Evolutionary conservation across 129 eudicot species (phyloP).

Genomic region (Oenanthe sinensis): DNA sequence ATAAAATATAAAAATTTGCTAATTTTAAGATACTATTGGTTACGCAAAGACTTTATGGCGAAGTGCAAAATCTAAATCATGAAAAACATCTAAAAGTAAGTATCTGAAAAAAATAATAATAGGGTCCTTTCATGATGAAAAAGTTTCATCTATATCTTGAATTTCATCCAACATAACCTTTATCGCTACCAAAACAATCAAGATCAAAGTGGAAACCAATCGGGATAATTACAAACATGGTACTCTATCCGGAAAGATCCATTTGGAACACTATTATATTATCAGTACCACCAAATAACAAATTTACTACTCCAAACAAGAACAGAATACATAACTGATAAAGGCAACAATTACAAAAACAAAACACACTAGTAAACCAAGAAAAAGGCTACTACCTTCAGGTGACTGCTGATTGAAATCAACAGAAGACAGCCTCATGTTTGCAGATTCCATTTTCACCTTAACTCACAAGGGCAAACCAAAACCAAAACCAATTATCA

Average conservation of each 20-base stretch:
- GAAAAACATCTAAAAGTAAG: background rate
- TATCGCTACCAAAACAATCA: background rate
- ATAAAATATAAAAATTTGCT: background rate
- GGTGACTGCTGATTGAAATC: conserved; percentile 66
- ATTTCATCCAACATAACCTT: background rate
- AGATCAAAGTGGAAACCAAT: background rate
- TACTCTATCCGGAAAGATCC: background rate
- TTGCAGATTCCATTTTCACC: conserved; percentile 23
- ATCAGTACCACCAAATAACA: background rate
- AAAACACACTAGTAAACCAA: background rate
- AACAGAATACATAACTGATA: background rate
- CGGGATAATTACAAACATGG: background rate
- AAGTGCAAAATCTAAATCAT: background rate
- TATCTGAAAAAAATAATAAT: background rate
- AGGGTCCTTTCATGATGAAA: background rate
- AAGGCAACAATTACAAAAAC: background rate
- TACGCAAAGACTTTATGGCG: background rate
- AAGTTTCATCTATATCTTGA: background rate
- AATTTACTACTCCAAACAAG: background rate
- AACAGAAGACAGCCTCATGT: conserved; percentile 55
- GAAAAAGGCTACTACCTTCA: conserved; percentile 32
- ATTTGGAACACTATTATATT: background rate
- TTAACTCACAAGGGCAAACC: background rate
- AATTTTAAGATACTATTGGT: background rate
- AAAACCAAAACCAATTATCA: conserved; percentile 11